Percentiles rank a stretch among this genome's conserved stretches.
These are phyloP conservation scores for Filobasidium uniguttulatum DNA, from an alignment of 1,284 basidiomycete genomes.

Conservation along the genomic window DNA sequence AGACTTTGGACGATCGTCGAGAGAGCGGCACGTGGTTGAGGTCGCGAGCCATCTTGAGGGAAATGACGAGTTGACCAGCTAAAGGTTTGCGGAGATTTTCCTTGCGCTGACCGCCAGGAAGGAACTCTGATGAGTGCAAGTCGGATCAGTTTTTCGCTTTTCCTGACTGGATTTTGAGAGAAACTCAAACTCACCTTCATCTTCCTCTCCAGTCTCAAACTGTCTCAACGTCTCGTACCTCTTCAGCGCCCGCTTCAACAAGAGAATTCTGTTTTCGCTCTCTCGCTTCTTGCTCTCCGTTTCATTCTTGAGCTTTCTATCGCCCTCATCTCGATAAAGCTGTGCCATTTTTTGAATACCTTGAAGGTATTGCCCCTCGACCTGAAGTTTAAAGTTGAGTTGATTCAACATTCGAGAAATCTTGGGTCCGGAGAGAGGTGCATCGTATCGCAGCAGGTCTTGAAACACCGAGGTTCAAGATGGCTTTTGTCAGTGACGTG, in stretches of 20 bases:
- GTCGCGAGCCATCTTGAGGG: slow-evolving; percentile 77
- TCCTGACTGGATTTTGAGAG: neutral
- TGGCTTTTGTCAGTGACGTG: neutral
- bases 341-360: slow-evolving; percentile 99
- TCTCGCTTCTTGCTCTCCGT: slow-evolving; percentile 88
- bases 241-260: slow-evolving; percentile 80
- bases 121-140: slow-evolving; percentile 21
- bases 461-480: neutral
- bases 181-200: slow-evolving; percentile 46
- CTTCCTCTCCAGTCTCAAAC: slow-evolving; percentile 70
- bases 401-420: slow-evolving; percentile 97
- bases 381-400: slow-evolving; percentile 96
- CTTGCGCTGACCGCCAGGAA: slow-evolving; percentile 72
- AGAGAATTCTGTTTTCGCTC: slow-evolving; percentile 89
- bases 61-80: slow-evolving; percentile 83
- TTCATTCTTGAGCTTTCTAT: slow-evolving; percentile 81
- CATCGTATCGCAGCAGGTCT: slow-evolving; percentile 96
- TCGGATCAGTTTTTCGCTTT: neutral
- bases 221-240: slow-evolving; percentile 93
- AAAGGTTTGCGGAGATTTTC: slow-evolving; percentile 82
- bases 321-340: slow-evolving; percentile 85
- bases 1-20: slow-evolving; percentile 61
- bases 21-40: slow-evolving; percentile 80
- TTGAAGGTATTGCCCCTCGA: slow-evolving; percentile 95
- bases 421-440: slow-evolving; percentile 88